Evolutionary conservation across 1,139 yeast species (phyloP), one percentile per base, ranked within the genome.

Genomic region (Chernovozyma aurita): DNA sequence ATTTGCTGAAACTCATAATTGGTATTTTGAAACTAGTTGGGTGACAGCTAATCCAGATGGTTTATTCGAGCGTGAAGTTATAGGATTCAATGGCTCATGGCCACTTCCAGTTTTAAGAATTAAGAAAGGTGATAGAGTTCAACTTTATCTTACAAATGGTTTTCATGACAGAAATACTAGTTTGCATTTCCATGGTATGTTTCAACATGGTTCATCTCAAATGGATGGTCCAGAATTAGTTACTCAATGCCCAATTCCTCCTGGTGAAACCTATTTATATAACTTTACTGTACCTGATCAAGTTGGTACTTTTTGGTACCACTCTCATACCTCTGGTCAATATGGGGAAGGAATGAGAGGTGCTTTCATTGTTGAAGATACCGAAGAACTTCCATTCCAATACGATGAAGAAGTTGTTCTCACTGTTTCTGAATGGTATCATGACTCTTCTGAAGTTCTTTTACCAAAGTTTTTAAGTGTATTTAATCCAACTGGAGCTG

Each of bases 171-270:
- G 61, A 31, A 70, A 77, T 48, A 78, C 88, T 5, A 73, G 87
- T 5, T 57, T 84, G 36, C 94, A 84, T 59, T 81, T 83, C 72
- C 94, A 84, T 46, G 94, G 94, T 9, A 55, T 84, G 43, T 79
- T 79, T 57, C 85, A 79, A 62, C 69, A 72, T 27, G 78, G 78
- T 11, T 57, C 73, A 2, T 67, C 61, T 44, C 76, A 73, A 52
- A 81, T 80, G 85, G 94, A 84, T 56, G 94, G 94, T 5, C 87
- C 92, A 3, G 81, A 80, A 50, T 72, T 74, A 70, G 78, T 83
- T 28, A 79, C 87, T 8, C 90, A 83, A 57, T 84, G 92, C 59
- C 90, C 92, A 21, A 77, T 84, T 40, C 73, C 80, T 31, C 82
- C 85, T 16, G 83, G 83, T 24, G 72, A 69, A 39, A 70, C 85